Base-by-base conservation (phyloP, 352 stramenopile genomes). In the Phytophthora pinifolia region DNA sequence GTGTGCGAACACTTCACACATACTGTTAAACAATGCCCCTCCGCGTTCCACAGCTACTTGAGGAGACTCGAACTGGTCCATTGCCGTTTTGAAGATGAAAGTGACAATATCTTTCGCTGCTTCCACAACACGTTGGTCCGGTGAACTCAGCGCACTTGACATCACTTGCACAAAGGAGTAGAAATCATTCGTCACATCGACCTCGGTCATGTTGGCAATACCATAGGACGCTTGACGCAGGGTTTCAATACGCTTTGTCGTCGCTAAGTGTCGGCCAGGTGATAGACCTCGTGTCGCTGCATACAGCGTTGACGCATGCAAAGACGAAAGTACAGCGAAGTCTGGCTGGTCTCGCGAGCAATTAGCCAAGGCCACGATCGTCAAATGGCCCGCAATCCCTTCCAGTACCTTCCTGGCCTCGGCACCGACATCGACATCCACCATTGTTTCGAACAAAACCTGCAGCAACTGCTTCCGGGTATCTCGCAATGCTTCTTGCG, bases 1-100 rank as follows among this genome's bases (percentile, higher is more conserved):
- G 22, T 96, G 87, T 13, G 76, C 72, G 56, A 94, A 92, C 9
- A 93, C 74, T 9, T 91, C 79, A 35, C 82, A 92, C 46, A 94
- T 76, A 9, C 53, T 74, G 48, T 89, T 92, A 47, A 95, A 81
- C 29, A 95, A 59, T 9, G 62, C 83, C 9, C 86, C 86, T 3
- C 75, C 79, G 17, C 75, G 57, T 43, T 89, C 62, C n/a, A 83
- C 60, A 36, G 79, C 77, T 12, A 65, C 14, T 4, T 62, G 63
- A 17, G 42, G 43, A 0, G 72, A 76, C 20, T 63, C 60, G 51
- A 81, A 83, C 17, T 70, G 51, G 27, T 44, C 53, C 1, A 81
- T 53, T 5, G 67, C 69, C 10, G 72, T 78, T 35, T 84, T 72
- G 4, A 92, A 51, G 6, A 94, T 72, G 38, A 76, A 72, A 37